A percentile compares a stretch with the other conserved stretches of the same genome.
Evolutionary conservation across 1,284 basidiomycete species (phyloP).

Genomic region (Sanghuangporus weigelae): DNA sequence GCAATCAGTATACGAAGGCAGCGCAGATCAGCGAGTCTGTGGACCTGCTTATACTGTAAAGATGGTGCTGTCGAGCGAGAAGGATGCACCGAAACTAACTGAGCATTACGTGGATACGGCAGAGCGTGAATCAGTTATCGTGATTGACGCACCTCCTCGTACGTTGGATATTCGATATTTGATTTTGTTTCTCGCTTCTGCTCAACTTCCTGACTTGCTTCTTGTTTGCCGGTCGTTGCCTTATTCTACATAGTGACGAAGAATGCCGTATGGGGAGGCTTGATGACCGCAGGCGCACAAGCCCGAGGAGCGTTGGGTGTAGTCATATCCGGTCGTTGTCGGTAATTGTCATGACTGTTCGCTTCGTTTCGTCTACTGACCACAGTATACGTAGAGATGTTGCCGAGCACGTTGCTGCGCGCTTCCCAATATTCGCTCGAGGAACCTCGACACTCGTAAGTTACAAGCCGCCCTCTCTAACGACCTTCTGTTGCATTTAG

Average conservation of each 20-base stretch:
- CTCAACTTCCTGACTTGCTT: neutral
- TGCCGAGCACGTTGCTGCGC: conserved; percentile 62
- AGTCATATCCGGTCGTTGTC: conserved; percentile 76
- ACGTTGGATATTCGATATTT: conserved; percentile 29
- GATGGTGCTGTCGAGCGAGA: conserved; percentile 70
- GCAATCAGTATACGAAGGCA: conserved; percentile 80
- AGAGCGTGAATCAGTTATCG: conserved; percentile 60
- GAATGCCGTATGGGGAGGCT: conserved; percentile 88
- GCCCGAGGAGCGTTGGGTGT: conserved; percentile 66
- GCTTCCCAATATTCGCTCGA: conserved; percentile 76
- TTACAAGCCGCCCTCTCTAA: neutral
- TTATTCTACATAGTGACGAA: conserved; percentile 49
- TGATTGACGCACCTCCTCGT: conserved; percentile 78
- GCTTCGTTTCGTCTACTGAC: neutral
- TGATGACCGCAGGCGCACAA: conserved; percentile 84
- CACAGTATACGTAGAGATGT: conserved; percentile 50
- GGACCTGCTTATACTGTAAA: conserved; percentile 89
- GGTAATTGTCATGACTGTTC: neutral
- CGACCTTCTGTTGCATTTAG: neutral
- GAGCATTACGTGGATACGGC: conserved; percentile 85
- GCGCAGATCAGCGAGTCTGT: conserved; percentile 36
- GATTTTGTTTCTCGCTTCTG: neutral
- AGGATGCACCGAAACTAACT: conserved; percentile 57
- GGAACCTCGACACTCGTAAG: conserved; percentile 68
- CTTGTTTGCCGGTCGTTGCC: neutral